Base-by-base conservation (phyloP, 2,329 filamentous ascomycete species). In the Aspergillus sp. region DNA sequence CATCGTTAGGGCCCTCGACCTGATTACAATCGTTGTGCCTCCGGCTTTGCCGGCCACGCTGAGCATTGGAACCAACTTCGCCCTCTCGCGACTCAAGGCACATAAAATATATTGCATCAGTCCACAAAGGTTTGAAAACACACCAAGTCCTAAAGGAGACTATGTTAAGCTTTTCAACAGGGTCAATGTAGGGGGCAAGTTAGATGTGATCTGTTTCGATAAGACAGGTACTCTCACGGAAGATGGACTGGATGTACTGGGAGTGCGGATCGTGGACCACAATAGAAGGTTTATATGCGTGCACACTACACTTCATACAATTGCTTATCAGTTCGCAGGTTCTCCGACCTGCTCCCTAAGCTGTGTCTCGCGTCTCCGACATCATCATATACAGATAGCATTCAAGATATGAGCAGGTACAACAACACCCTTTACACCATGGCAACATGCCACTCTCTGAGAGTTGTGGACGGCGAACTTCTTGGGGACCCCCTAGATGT, bases 211-310 rank as follows among this genome's bases (percentile, higher is more conserved):
- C 79, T 97, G 94, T 76, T 99, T 99, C 66, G 95, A 99, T 79
- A 99, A 99, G 79, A 99, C 95, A 0, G 95, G 95, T n/a, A 99
- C 95, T 0, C 80, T 99, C 57, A 99, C 95, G 0, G 95, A 98
- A 76, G 95, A 99, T 74, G 95, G 95, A 0, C 80, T 99, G 45
- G 96, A 99, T 74, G 91, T 99, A 17, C 83, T 99, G 12, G 95
- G 95, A 12, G 87, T 97, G 19, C 87, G 92, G 36, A 87, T 95
- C 6, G 91, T 92, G 9, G 87, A 89, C 58, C 83, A 84, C 1
- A 76, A 81, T 13, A 83, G 85, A 64, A 78, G 76, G 74, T 81
- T 58, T 48, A 63, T 25, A 61, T 55, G 15, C 28, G 50, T 55
- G 5, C 15, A 45, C 28, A 13, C 49, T 23, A 38, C 19, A 17